Evolutionary conservation across 78 protist species (phyloP), one percentile per base, ranked within the genome.

Genomic region (Dictyostelium purpureum): DNA sequence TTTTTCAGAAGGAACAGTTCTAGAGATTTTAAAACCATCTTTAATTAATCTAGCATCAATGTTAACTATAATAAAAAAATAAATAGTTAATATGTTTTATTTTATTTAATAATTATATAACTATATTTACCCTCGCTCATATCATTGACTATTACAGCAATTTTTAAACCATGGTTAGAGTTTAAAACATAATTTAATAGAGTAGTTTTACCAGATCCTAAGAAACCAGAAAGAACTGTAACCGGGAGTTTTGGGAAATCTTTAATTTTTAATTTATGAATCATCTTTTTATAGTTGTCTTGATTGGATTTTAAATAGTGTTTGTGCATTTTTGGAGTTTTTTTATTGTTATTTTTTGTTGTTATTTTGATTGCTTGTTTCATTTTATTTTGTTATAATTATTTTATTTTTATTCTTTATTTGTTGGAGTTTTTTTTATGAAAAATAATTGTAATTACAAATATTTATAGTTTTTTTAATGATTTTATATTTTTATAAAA

Each of bases 211-310:
- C 96, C 96, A 31, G 94, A 14, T 10, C 99, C 99, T 21, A 97
- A 85, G 66, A 96, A 98, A 2, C 99, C 98, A 19, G 96, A 77
- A 14, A 97, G 73, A 19, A 97, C 90, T 2, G 98, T 93, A 57
- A 97, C 98, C 4, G 98, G 98, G 19, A 93, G 71, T 21, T 81
- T 91, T 52, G n/a, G 35, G 9, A 69, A 35, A 16, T n/a, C 37
- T 69, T 9, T 69, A n/a, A 42, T 52, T 69, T 42, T 69, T 9
- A 69, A 1, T 63, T 63, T 63, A 31, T 63, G 71, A 33, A 63
- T 33, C 2, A 37, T 33, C 18, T 63, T 63, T 31, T 63, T 63
- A 18, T 33, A 31, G 33, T 63, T 63, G 10, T 38, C 11, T 4
- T 21, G 9, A 63, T 63, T 63, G 4, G 71, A 63, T 63, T 63